Conservation (phyloP, 768 basidiomycete genomes). For the Megacollybia marginata region DNA sequence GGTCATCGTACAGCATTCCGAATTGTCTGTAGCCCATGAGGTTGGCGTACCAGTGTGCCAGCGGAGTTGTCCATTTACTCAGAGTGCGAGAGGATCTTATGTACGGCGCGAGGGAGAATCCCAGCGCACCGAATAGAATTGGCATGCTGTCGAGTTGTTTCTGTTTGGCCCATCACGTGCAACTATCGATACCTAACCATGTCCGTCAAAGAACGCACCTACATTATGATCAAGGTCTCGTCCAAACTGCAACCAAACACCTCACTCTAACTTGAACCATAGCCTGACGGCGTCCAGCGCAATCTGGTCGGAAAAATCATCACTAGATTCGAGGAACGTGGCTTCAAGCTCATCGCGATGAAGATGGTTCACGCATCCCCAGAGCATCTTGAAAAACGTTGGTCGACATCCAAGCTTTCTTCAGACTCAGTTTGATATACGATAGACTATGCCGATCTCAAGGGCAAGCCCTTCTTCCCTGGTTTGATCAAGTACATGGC, state of each 20-base stretch:
- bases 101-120: conserved; percentile 69
- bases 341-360: conserved; percentile 94
- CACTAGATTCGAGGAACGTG: conserved; percentile 92
- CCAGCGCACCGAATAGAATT: conserved; percentile 56
- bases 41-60: conserved; percentile 80
- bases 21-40: conserved; percentile 77
- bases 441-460: conserved; percentile 93
- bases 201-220: conserved; percentile 83
- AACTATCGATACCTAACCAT: conserved; percentile 35
- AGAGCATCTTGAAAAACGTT: conserved; percentile 89
- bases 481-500: conserved; percentile 96
- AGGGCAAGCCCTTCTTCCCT: conserved; percentile 92
- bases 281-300: conserved; percentile 99
- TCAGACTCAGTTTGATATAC: conserved; percentile 9
- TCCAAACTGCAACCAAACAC: background rate
- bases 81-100: conserved; percentile 65
- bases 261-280: conserved; percentile 3
- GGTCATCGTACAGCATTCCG: conserved; percentile 92
- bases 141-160: conserved; percentile 9
- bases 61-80: conserved; percentile 59
- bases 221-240: conserved; percentile 97
- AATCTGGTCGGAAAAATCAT: conserved; percentile 94
- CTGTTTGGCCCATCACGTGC: conserved; percentile 27
- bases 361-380: conserved; percentile 79
- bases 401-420: conserved; percentile 10